phyloP scores from a whole-genome alignment of 768 basidiomycete genomes.

The Amanita exitialis region DNA sequence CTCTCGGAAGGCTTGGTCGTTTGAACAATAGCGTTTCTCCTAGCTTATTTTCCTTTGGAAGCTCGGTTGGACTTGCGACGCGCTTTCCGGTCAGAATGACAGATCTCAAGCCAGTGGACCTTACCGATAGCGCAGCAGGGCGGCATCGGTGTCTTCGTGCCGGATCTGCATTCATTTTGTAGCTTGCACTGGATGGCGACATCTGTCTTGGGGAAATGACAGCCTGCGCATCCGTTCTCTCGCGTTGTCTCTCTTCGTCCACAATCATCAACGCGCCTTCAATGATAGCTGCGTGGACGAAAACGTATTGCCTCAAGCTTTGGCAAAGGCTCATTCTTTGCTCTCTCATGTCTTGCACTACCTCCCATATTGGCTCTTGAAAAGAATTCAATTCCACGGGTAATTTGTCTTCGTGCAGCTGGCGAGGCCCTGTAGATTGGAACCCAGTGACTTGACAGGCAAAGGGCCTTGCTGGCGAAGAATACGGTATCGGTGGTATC shows the following conservation, averaged over 20 bases:
- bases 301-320: conserved; percentile 89
- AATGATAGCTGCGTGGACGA: conserved; percentile 79
- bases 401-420: conserved; percentile 39
- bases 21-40: conserved; percentile 51
- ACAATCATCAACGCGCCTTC: conserved; percentile 72
- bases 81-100: conserved; percentile 47
- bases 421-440: conserved; percentile 56
- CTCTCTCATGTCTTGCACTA: conserved; percentile 90
- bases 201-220: not conserved
- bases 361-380: conserved; percentile 67
- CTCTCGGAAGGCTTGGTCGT: conserved; percentile 56
- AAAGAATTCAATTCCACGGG: conserved; percentile 55
- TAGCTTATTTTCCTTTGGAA: conserved; percentile 47
- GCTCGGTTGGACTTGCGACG: conserved; percentile 62
- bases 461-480: conserved; percentile 4
- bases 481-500: not conserved
- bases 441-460: conserved; percentile 10
- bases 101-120: conserved; percentile 11
- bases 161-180: not conserved
- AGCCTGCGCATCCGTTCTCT: not conserved
- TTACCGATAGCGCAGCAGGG: not conserved
- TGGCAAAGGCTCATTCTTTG: conserved; percentile 97
- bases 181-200: not conserved
- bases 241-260: conserved; percentile 50
- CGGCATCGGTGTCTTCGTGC: not conserved